These are phyloP conservation scores for Salix brachista DNA, from an alignment of 345 rosid genomes.

Conservation along the genomic window DNA sequence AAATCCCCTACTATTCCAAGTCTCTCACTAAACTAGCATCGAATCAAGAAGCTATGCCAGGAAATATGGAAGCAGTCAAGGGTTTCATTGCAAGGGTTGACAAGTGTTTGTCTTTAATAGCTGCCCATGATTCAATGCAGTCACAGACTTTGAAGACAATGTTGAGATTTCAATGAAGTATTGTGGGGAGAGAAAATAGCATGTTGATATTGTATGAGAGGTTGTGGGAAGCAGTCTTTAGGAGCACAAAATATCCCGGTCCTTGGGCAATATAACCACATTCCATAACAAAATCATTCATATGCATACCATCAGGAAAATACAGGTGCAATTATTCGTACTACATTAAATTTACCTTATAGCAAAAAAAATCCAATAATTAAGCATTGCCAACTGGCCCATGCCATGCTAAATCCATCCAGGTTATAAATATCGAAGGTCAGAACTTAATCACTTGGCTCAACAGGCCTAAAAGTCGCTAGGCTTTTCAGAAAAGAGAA, in stretches of 20 bases:
- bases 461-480: too few relatives aligned
- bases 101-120: neutral
- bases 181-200: neutral
- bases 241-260: neutral
- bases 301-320: neutral
- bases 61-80: neutral
- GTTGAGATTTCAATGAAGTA: neutral
- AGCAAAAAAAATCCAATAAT: neutral
- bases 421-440: neutral
- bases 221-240: neutral
- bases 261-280: neutral
- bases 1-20: neutral
- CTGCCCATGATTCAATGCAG: neutral
- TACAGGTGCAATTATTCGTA: neutral
- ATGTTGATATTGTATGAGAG: neutral
- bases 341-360: neutral
- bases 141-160: neutral
- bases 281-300: neutral
- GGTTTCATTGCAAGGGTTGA: neutral
- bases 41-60: neutral
- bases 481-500: neutral
- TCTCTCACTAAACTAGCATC: neutral
- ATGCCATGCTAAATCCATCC: neutral
- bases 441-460: neutral
- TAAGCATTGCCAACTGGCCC: neutral